Percentiles rank a stretch among this genome's conserved stretches.
Evolutionary conservation across 176 grass and related monocot genomes (phyloP).

Genomic region (Zoysia japonica): DNA sequence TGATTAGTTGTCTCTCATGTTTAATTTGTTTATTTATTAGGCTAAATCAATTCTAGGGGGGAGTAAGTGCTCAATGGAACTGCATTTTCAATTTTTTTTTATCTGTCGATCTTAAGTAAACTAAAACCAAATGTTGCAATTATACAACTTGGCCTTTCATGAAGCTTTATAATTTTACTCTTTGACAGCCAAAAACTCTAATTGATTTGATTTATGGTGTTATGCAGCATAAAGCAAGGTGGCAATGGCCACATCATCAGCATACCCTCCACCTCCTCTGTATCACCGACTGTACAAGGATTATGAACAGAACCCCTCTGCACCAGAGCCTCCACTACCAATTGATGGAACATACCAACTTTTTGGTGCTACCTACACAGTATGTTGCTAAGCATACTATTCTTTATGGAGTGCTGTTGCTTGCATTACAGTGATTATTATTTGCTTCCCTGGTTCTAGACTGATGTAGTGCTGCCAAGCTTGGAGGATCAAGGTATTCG

Average conservation of each 20-base stretch:
- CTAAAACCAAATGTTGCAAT: not conserved
- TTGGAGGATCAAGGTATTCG: slow-evolving; percentile 83
- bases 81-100: not conserved
- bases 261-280: slow-evolving; percentile 74
- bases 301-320: slow-evolving; percentile 64
- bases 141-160: not conserved
- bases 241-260: slow-evolving; percentile 65
- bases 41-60: not conserved
- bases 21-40: not conserved
- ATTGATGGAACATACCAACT: slow-evolving; percentile 57
- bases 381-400: slow-evolving; percentile 35
- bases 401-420: not conserved
- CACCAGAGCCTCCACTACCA: slow-evolving; percentile 64
- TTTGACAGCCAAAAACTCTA: not conserved
- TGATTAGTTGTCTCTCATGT: not conserved
- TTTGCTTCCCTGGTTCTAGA: slow-evolving; percentile 39
- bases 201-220: not conserved
- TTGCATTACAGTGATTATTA: slow-evolving; percentile 1
- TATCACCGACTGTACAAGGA: slow-evolving; percentile 86
- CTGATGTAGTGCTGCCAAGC: slow-evolving; percentile 75
- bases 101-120: not conserved
- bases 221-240: slow-evolving; percentile 19
- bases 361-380: slow-evolving; percentile 67
- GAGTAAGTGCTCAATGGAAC: not conserved
- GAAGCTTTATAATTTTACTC: not conserved